phyloP scores from a whole-genome alignment of 306 rosid species.

The Alnus glutinosa region DNA sequence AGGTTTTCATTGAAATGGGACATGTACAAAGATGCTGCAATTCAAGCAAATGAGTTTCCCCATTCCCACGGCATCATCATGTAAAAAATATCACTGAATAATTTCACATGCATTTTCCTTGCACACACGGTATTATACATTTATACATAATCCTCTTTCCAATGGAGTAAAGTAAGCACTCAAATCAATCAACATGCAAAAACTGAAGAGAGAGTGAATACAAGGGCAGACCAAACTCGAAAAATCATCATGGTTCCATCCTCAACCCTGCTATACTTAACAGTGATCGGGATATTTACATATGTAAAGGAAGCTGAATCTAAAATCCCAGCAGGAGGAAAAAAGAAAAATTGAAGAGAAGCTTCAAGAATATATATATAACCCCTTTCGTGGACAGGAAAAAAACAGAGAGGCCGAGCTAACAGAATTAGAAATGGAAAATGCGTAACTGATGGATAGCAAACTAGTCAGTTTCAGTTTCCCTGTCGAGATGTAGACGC shows the following conservation, averaged over 20 bases:
- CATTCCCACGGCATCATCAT: no score
- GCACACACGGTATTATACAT: neutral
- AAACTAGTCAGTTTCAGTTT: constrained; percentile 35
- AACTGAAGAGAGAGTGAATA: neutral
- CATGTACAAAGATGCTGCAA: no score
- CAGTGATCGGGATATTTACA: constrained; percentile 19
- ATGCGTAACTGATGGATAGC: neutral
- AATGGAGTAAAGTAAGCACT: neutral
- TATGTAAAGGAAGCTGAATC: constrained; percentile 12
- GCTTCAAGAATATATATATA: neutral
- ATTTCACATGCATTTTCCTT: neutral
- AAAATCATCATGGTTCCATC: constrained; percentile 9
- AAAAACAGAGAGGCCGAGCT: neutral
- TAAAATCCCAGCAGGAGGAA: constrained; percentile 7
- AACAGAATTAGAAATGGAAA: neutral
- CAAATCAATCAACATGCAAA: constrained; percentile 4
- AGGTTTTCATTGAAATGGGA: no score
- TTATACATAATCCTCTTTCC: neutral
- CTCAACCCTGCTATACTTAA: constrained; percentile 20
- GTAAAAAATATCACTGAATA: neutral
- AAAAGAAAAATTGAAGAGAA: neutral
- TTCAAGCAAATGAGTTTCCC: no score
- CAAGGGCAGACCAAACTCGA: neutral
- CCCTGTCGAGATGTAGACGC: constrained; percentile 60
- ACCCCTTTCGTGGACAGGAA: constrained; percentile 18